Evolutionary conservation across 2,329 filamentous ascomycete genomes (phyloP), one percentile per base, ranked within the genome.

Genomic region (Monosporascus sp.): DNA sequence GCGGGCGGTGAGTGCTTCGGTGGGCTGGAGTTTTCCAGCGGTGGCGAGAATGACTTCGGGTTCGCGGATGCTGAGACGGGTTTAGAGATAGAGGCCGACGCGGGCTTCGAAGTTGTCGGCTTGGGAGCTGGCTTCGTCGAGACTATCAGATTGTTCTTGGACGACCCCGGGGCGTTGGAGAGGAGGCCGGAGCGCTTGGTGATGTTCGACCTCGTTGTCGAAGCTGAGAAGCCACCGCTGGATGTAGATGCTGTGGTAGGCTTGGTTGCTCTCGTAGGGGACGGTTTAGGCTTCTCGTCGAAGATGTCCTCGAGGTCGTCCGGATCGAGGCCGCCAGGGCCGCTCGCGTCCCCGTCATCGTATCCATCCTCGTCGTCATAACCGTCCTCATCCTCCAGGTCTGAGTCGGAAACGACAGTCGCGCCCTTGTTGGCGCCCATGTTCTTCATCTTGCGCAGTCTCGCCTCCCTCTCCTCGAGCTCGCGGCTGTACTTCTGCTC

Each of bases 361-460:
- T 41, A 50, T 37, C 52, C 48, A 16, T 52, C 58, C 26, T 59
- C 52, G 7, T 54, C 50, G 3, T 60, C 62, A 3, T 61, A 55
- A 3, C 64, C 55, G n/a, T 58, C 56, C 27, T 63, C 60, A 6
- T 65, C 64, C 35, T 70, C 70, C 3, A 70, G 70, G 6, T 70
- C 66, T 5, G 71, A 74, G 54, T 77, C 75, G 1, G 72, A 71
- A 26, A 78, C 65, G 45, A 70, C 72, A 0, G 69, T 72, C 4
- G 72, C 60, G 41, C 62, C 66, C 45, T 57, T 60, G 52, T 54
- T 50, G 27, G 51, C 48, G 24, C 38, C 51, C 22, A 48, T 49
- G 16, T 54, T 60, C 61, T 74, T 73, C 17, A 72, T 63, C 8
- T 61, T 64, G 16, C 65, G 63, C 24, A 74, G 64, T 17, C 70